Conservation (phyloP, 2,329 filamentous ascomycete genomes). For the Arthrobotrys megalospora region DNA sequence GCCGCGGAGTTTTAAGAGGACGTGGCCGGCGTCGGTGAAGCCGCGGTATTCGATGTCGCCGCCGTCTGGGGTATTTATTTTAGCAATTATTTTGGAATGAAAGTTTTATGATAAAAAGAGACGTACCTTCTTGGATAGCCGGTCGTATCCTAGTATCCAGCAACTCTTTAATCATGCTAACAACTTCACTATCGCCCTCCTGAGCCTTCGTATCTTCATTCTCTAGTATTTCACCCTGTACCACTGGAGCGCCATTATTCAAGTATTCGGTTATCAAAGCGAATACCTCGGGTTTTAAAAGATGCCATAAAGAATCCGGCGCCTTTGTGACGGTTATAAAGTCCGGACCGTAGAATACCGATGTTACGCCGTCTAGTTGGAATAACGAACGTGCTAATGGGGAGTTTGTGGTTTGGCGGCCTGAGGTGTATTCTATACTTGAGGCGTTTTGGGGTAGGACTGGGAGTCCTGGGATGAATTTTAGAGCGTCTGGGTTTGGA, state of each 20-base stretch:
- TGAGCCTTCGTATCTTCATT: conserved; percentile 69
- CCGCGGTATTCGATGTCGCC: conserved; percentile 97
- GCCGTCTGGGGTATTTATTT: conserved; percentile 75
- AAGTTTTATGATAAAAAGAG: neutral
- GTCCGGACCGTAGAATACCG: conserved; percentile 93
- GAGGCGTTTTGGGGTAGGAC: conserved; percentile 83
- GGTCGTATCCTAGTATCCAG: conserved; percentile 94
- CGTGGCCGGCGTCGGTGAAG: conserved; percentile 80
- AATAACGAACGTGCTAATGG: conserved; percentile 90
- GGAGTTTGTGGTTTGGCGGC: conserved; percentile 90
- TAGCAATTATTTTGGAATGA: conserved; percentile 4
- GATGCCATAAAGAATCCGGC: conserved; percentile 88
- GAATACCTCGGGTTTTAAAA: conserved; percentile 96
- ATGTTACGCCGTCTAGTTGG: conserved; percentile 93
- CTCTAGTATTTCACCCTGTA: conserved; percentile 72
- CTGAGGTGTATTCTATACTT: conserved; percentile 92
- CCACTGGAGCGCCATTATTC: conserved; percentile 84
- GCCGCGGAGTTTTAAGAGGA: conserved; percentile 88
- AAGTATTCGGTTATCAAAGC: conserved; percentile 93
- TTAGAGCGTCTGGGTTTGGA: conserved; percentile 94
- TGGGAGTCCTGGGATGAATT: conserved; percentile 92
- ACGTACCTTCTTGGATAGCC: conserved; percentile 83
- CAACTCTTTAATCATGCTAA: conserved; percentile 98
- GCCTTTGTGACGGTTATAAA: conserved; percentile 98
- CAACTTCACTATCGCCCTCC: conserved; percentile 85